phyloP scores from a whole-genome alignment of 306 rosid species.

The Bauhinia variegata region DNA sequence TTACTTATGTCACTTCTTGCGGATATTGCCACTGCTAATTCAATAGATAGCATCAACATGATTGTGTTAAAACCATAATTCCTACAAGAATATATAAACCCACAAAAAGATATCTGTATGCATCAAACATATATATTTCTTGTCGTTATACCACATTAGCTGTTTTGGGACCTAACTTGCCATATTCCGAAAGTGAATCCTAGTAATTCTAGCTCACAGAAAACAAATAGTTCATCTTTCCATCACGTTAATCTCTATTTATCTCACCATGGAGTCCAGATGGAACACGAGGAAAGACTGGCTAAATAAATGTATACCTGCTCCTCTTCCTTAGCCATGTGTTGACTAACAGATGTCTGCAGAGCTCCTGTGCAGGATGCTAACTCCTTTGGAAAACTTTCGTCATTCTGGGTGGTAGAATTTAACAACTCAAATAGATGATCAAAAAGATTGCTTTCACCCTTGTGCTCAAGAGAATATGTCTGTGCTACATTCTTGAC shows the following conservation, averaged over 20 bases:
- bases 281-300: conserved; percentile 28
- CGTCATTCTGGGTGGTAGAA: conserved; percentile 62
- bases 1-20: neutral
- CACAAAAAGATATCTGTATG: conserved; percentile 8
- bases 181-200: no score
- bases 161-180: no score
- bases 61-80: conserved; percentile 4
- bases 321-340: conserved; percentile 99
- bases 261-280: conserved; percentile 12
- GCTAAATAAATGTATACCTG: conserved; percentile 65
- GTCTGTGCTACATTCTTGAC: conserved; percentile 99
- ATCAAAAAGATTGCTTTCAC: conserved; percentile 90
- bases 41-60: conserved; percentile 11
- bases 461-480: conserved; percentile 96
- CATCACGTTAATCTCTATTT: neutral
- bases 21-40: conserved; percentile 16
- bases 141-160: no score
- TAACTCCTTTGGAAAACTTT: conserved; percentile 84
- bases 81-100: conserved; percentile 28
- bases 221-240: neutral
- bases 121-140: neutral
- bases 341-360: conserved; percentile 91
- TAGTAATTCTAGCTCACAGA: no score
- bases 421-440: conserved; percentile 81
- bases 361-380: conserved; percentile 95